Base-by-base conservation (phyloP, 345 rosid species). In the Murraya koenigii region DNA sequence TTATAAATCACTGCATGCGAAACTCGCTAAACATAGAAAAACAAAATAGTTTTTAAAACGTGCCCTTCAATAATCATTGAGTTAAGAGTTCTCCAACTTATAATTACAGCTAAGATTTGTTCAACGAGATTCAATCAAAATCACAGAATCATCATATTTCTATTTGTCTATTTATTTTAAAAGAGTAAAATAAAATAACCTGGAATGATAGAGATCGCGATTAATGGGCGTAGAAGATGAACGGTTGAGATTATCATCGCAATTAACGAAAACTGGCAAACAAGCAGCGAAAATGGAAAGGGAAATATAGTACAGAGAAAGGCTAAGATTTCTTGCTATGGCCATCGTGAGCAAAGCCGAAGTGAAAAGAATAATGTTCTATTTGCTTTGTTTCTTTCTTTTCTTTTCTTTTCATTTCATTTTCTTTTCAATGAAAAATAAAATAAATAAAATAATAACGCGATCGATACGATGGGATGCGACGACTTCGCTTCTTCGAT, bases 181-280 rank as follows among this genome's bases (percentile, higher is more conserved):
- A 61, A 62, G 7, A 62, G 17, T 32, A 63, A 10, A 7, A 32
- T 9, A 17, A 15, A 9, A 64, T 35, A 79, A 20, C 97, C 97
- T 91, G 83, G 94, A 89, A 81, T 88, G 95, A 77, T 93, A 93
- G 75, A 93, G 95, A 90, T 91, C 97, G 72, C 86, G 86, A 87
- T 91, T 91, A 82, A 93, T 88, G 28, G 95, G 90, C 59, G 90
- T 89, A 14, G 78, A n/a, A 80, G 85, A 82, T 1, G 82, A 63
- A n/a, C 49, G 77, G 32, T 84, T 77, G 69, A 80, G 83, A 71
- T 82, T 78, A 66, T 77, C 74, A 36, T 67, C 71, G 58, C 75
- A 81, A 49, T 66, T 13, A 70, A 66, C 83, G 47, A 83, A 66
- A 33, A 28, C 56, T 66, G 19, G 81, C 14, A 72, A 66, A 65